Base-by-base conservation (phyloP, 2,329 filamentous ascomycete species). In the Exophiala dermatitidis region DNA sequence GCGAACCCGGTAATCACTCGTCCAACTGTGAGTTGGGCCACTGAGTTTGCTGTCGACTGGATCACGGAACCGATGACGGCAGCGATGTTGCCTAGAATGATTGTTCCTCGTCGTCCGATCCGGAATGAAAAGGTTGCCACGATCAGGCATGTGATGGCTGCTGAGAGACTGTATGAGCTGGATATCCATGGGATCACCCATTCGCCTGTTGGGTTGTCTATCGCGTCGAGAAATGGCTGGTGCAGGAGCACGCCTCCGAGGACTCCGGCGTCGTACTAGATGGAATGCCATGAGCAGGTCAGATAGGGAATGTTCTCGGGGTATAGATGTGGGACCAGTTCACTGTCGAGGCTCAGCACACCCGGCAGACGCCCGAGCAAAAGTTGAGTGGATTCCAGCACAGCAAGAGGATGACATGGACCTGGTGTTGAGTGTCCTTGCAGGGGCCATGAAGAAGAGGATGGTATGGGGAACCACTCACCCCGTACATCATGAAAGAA, bases 401-500 rank as follows among this genome's bases (percentile, higher is more conserved):
- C 19, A 19, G 19, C 19, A 19, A 19, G 19, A 19, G 19, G 19
- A 19, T 1, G 2, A 19, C 19, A 6, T n/a, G 6, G 6, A 19
- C 19, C 19, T 19, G 19, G 19, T 19, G 19, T 19, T 19, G 19
- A 19, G 19, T 19, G 19, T 19, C 19, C 19, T 19, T 19, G 19
- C 2, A 19, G 19, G 19, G 19, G 19, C 19, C 19, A 19, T 19
- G 19, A 19, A 19, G 19, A 19, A 19, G 19, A 19, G 19, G 19
- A 19, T 19, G 19, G 19, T 19, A 19, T 19, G 19, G 19, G 19
- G 19, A 19, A 19, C 19, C 7, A 48, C 50, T 36, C 31, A 53
- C 50, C 9, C 66, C 67, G 46, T 64, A 68, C 54, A 67, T 64
- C 59, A 69, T 63, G 59, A 67, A 68, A 34, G 64, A 66, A 51